phyloP scores from a whole-genome alignment of 192 early-diverging fungal species.

The Podila horticola region DNA sequence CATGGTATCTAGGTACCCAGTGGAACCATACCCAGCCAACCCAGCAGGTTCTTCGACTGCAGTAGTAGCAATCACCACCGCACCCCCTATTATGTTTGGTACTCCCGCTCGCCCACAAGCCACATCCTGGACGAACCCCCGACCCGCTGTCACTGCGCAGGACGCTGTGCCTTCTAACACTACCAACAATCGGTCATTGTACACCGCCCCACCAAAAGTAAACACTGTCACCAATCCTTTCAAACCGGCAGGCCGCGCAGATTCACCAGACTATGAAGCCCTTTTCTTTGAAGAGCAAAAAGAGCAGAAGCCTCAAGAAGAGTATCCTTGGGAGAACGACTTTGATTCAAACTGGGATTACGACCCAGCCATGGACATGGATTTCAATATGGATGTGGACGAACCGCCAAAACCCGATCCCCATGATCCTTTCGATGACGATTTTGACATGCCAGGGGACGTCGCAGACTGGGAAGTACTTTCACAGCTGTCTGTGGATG shows the following conservation, averaged over 20 bases:
- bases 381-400: conserved; percentile 4
- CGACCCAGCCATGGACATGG: conserved; percentile 16
- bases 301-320: conserved; percentile 1
- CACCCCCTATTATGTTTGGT: background rate
- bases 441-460: conserved; percentile 2
- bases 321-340: background rate
- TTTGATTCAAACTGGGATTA: conserved; percentile 27
- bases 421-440: background rate
- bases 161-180: conserved; percentile 30
- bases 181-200: background rate
- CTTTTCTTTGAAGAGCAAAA: background rate
- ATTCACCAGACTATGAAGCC: background rate
- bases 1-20: no score
- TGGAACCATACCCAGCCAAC: background rate
- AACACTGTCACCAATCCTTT: conserved; percentile 3
- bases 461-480: conserved; percentile 17
- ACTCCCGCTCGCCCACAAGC: background rate
- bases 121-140: conserved; percentile 23
- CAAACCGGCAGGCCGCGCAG: background rate
- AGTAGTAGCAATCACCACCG: conserved; percentile 5
- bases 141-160: conserved; percentile 20
- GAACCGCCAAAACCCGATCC: no score
- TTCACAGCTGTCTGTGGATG: conserved; percentile 19
- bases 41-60: background rate
- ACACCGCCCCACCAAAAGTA: background rate